phyloP scores from a whole-genome alignment of 805 yeast species.

The Starmerella powellii region DNA sequence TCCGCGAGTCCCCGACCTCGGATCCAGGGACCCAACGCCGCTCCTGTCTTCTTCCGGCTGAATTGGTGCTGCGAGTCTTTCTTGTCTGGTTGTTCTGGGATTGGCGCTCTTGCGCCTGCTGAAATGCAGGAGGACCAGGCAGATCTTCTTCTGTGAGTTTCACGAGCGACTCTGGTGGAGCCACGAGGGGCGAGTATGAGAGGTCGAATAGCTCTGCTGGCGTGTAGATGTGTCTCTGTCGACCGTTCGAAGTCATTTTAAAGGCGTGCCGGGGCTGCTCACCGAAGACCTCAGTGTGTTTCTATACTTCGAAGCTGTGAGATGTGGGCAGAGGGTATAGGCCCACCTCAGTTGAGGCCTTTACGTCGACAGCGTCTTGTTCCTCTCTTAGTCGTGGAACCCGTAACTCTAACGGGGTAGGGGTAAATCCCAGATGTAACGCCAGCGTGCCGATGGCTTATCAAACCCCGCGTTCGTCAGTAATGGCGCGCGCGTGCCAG shows the following conservation, averaged over 20 bases:
- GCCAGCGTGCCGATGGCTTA: too few species aligned
- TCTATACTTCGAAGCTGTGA: too few species aligned
- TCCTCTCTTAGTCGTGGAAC: too few species aligned
- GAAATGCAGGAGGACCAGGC: slow-evolving; percentile 1
- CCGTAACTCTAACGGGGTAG: too few species aligned
- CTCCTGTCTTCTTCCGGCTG: not conserved
- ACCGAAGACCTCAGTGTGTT: not conserved
- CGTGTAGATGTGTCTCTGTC: slow-evolving; percentile 12
- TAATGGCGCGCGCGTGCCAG: too few species aligned
- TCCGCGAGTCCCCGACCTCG: slow-evolving; percentile 6
- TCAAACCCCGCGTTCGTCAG: too few species aligned
- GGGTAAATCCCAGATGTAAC: too few species aligned
- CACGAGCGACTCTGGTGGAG: slow-evolving; percentile 14
- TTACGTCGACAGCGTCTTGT: too few species aligned
- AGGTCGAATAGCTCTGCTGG: slow-evolving; percentile 20
- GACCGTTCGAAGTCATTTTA: too few species aligned
- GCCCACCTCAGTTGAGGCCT: too few species aligned
- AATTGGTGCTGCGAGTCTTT: not conserved
- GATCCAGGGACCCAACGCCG: slow-evolving; percentile 7
- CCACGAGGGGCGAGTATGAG: slow-evolving; percentile 23
- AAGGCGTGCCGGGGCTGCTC: too few species aligned
- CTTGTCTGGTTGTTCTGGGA: not conserved
- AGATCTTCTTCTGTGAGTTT: slow-evolving; percentile 12
- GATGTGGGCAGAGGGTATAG: too few species aligned
- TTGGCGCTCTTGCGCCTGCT: slow-evolving; percentile 2